Evolutionary conservation across 352 stramenopile species (phyloP).

Genomic region (Pythium volutum): DNA sequence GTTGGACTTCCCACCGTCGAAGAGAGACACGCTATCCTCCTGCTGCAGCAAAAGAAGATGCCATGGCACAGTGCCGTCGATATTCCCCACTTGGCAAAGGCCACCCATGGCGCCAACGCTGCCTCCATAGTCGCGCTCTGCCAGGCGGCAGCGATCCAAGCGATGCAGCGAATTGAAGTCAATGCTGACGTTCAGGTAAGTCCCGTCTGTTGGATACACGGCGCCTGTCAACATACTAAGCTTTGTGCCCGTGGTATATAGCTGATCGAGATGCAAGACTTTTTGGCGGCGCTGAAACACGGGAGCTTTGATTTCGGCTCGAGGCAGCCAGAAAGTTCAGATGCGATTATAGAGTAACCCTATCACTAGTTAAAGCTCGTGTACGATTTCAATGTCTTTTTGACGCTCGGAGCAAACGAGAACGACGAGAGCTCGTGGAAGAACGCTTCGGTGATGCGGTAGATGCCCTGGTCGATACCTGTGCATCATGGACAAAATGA

Average conservation of each 20-base stretch:
- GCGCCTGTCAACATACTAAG: background rate
- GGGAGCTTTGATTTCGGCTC: constrained; percentile 19
- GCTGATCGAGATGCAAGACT: constrained; percentile 28
- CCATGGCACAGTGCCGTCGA: constrained; percentile 59
- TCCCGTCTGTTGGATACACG: background rate
- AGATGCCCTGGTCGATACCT: constrained; percentile 79
- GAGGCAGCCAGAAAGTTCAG: background rate
- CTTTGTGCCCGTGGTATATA: background rate
- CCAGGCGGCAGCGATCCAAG: constrained; percentile 62
- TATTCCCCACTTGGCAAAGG: constrained; percentile 40
- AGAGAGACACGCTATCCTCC: constrained; percentile 62
- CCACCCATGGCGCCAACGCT: constrained; percentile 63
- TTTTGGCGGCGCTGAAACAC: constrained; percentile 15
- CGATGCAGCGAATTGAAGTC: constrained; percentile 52
- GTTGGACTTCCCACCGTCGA: constrained; percentile 53
- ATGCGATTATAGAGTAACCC: background rate
- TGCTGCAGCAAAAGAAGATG: constrained; percentile 67
- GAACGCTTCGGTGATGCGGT: constrained; percentile 73
- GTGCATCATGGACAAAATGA: background rate
- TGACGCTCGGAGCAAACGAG: constrained; percentile 43
- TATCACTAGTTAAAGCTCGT: constrained; percentile 30
- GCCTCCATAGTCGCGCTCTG: constrained; percentile 74
- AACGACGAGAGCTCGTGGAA: constrained; percentile 58
- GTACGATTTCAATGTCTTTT: constrained; percentile 49
- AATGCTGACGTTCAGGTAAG: constrained; percentile 8